These are phyloP conservation scores for Penicillium verrucosum DNA, from an alignment of 2,329 filamentous ascomycete species.

Conservation along the genomic window DNA sequence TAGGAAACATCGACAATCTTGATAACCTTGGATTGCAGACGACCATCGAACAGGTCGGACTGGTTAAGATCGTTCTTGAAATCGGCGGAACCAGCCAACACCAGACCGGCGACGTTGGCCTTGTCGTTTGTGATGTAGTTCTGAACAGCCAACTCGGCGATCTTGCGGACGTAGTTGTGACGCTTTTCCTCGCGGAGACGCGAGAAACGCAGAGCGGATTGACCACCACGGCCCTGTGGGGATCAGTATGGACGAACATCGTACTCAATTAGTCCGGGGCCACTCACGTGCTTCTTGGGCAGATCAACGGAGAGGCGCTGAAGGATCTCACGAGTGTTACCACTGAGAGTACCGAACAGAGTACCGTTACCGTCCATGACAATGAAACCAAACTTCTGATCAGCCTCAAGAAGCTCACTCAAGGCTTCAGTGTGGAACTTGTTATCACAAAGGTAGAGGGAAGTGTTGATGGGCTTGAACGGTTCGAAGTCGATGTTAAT, in stretches of 20 bases:
- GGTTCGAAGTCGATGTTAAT: slow-evolving; percentile 99
- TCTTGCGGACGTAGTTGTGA: slow-evolving; percentile 99
- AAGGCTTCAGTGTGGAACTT: slow-evolving; percentile 99
- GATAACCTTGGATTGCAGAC: slow-evolving; percentile 91
- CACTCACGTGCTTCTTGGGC: slow-evolving; percentile 82
- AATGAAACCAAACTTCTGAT: slow-evolving; percentile 99
- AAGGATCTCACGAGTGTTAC: slow-evolving; percentile 92
- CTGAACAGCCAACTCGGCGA: slow-evolving; percentile 94
- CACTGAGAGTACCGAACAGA: slow-evolving; percentile 92
- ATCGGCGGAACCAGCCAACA: slow-evolving; percentile 94
- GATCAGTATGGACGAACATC: background rate
- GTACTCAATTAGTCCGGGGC: background rate
- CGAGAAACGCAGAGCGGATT: slow-evolving; percentile 98
- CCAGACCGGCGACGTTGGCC: slow-evolving; percentile 92
- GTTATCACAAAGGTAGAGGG: slow-evolving; percentile 98
- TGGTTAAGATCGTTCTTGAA: slow-evolving; percentile 99
- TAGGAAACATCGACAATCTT: slow-evolving; percentile 99
- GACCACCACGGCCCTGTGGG: slow-evolving; percentile 81
- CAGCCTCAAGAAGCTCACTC: slow-evolving; percentile 93
- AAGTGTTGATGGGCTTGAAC: slow-evolving; percentile 99
- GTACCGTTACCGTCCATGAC: slow-evolving; percentile 99
- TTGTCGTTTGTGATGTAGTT: slow-evolving; percentile 99
- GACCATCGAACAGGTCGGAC: slow-evolving; percentile 94
- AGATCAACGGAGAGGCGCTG: slow-evolving; percentile 99
- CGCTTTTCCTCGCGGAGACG: slow-evolving; percentile 99